A percentile compares a stretch with the other conserved stretches of the same genome.
phyloP scores from a whole-genome alignment of 208 protist species.

The Leishmania martiniquensis region DNA sequence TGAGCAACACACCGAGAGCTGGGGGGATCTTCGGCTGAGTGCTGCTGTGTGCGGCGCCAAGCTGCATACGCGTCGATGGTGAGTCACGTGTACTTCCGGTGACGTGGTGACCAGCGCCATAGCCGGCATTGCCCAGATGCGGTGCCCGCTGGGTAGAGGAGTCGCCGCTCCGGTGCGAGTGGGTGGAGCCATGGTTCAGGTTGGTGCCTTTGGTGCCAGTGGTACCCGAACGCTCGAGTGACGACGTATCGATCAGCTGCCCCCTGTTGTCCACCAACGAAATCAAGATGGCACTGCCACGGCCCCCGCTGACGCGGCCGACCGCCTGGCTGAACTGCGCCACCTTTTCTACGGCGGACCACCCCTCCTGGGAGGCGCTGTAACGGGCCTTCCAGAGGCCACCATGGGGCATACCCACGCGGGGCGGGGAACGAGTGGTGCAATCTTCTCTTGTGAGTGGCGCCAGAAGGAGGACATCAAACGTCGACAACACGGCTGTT shows the following conservation, averaged over 20 bases:
- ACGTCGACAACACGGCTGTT: background rate
- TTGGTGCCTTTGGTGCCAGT: background rate
- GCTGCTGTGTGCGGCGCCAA: background rate
- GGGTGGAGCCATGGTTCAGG: background rate
- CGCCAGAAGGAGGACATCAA: background rate
- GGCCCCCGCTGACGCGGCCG: constrained; percentile 60
- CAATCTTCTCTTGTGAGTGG: background rate
- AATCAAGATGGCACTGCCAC: constrained; percentile 77
- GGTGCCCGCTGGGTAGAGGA: background rate
- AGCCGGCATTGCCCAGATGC: background rate
- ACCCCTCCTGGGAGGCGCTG: constrained; percentile 43
- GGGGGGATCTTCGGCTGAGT: background rate
- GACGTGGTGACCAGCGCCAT: background rate
- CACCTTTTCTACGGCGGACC: constrained; percentile 78
- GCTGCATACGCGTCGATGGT: background rate
- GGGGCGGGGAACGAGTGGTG: background rate
- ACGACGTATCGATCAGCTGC: constrained; percentile 17
- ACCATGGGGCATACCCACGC: constrained; percentile 4
- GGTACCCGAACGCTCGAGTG: background rate
- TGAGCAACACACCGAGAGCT: constrained; percentile 65
- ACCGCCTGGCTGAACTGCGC: constrained; percentile 80
- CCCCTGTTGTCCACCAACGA: constrained; percentile 30
- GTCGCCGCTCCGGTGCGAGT: background rate
- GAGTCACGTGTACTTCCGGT: background rate
- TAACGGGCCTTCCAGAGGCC: constrained; percentile 14